Conservation (phyloP, 257 asterid genomes). For the Jacaranda copaia region DNA sequence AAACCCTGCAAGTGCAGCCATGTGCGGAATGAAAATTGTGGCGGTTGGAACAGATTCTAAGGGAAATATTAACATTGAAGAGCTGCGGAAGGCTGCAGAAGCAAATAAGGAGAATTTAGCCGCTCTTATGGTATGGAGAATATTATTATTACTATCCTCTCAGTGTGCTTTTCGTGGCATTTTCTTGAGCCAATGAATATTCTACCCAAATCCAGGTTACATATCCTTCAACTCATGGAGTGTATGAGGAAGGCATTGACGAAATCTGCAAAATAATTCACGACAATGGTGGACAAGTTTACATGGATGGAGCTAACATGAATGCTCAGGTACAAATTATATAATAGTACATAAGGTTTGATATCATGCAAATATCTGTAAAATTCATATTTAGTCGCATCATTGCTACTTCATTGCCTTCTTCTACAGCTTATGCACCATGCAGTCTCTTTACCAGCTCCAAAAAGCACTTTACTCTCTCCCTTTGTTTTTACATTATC, state of each 20-base stretch:
- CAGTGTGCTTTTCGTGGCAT: conserved; percentile 16
- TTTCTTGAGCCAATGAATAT: background rate
- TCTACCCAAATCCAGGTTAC: conserved; percentile 68
- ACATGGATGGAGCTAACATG: conserved; percentile 99
- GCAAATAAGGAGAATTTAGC: conserved; percentile 77
- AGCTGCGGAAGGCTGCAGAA: conserved; percentile 88
- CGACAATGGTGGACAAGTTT: conserved; percentile 97
- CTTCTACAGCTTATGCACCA: no score
- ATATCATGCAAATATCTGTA: no score
- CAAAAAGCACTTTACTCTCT: background rate
- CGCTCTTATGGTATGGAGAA: conserved; percentile 83
- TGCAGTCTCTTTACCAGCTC: no score
- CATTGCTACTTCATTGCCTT: no score
- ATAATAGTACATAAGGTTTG: background rate
- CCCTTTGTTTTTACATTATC: background rate
- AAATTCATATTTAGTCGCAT: no score
- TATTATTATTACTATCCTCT: conserved; percentile 1
- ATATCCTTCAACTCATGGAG: conserved; percentile 99
- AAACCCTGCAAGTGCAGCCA: conserved; percentile 98
- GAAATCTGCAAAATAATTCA: conserved; percentile 96
- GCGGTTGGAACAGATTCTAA: conserved; percentile 96
- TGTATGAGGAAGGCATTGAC: conserved; percentile 96
- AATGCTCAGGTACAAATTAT: conserved; percentile 84
- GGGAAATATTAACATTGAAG: conserved; percentile 96
- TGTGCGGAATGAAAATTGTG: conserved; percentile 99